Conservation (phyloP, 1,284 basidiomycete species). For the Rhodotorula sp. region DNA sequence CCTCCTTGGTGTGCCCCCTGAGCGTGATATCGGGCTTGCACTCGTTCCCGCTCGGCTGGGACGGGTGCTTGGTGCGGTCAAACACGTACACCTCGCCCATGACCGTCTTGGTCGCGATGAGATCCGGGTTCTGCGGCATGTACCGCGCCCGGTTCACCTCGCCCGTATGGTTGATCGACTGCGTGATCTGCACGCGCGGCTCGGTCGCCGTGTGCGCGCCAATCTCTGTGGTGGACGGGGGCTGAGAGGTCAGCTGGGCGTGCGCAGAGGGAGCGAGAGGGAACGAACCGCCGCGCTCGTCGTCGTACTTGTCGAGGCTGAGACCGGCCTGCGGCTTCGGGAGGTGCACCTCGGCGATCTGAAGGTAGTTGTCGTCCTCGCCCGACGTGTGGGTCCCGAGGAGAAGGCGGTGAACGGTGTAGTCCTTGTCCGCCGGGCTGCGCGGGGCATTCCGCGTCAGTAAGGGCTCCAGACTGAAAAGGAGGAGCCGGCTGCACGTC, state of each 20-base stretch:
- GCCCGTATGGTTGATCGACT: conserved; percentile 92
- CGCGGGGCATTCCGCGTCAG: background rate
- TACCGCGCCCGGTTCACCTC: conserved; percentile 98
- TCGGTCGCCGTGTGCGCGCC: conserved; percentile 78
- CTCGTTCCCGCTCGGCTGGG: conserved; percentile 75
- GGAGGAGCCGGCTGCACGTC: conserved; percentile 57
- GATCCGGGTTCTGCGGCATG: conserved; percentile 97
- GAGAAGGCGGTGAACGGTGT: conserved; percentile 88
- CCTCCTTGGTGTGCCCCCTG: conserved; percentile 88
- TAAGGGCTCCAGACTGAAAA: fast-evolving
- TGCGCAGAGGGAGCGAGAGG: too few species aligned
- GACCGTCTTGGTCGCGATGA: conserved; percentile 93
- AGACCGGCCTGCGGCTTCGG: conserved; percentile 68
- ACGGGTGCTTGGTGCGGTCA: conserved; percentile 95
- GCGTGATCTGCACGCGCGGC: conserved; percentile 84
- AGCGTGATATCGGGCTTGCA: conserved; percentile 90
- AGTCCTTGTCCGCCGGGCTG: conserved; percentile 83
- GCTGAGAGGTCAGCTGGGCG: too few species aligned
- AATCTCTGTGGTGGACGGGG: conserved; percentile 60
- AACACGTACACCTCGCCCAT: conserved; percentile 90
- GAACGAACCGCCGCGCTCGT: conserved; percentile 71
- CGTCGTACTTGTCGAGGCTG: conserved; percentile 80
- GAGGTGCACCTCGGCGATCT: conserved; percentile 91
- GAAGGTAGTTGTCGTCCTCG: conserved; percentile 91
- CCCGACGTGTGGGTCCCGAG: conserved; percentile 97